Conservation (phyloP, 257 asterid genomes). For the Scutellaria minor region DNA sequence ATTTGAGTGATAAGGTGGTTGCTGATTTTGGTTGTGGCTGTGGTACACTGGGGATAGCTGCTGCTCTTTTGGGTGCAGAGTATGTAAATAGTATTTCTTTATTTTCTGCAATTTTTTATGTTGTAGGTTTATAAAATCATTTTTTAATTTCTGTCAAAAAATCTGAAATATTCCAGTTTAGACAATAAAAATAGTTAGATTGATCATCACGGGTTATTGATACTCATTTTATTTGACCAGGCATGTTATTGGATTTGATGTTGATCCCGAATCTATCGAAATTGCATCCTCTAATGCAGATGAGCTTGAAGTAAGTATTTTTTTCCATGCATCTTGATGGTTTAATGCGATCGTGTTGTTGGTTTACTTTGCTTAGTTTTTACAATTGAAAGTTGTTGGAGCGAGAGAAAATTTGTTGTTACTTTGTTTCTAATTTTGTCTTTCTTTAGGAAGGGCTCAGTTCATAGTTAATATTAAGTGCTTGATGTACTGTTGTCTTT, state of each 20-base stretch:
- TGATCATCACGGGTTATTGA: neutral
- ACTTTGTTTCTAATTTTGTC: conserved; percentile 24
- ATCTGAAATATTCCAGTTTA: neutral
- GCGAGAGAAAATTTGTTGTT: neutral
- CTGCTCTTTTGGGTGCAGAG: conserved; percentile 92
- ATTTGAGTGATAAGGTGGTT: conserved; percentile 79
- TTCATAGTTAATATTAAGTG: neutral
- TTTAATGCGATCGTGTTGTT: neutral
- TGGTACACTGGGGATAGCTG: conserved; percentile 93
- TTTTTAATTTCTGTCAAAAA: neutral
- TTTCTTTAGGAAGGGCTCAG: neutral
- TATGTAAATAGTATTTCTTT: conserved; percentile 36
- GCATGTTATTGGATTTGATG: conserved; percentile 77
- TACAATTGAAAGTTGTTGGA: conserved; percentile 4
- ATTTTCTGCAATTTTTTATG: neutral
- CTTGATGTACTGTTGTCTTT: conserved; percentile 26
- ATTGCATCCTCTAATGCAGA: conserved; percentile 84
- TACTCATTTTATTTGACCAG: conserved; percentile 45
- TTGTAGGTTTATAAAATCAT: neutral
- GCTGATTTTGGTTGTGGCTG: conserved; percentile 99
- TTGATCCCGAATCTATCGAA: conserved; percentile 85
- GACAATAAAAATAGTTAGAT: neutral
- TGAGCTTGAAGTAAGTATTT: conserved; percentile 70
- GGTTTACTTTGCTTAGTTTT: conserved; percentile 10
- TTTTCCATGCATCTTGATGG: neutral